Evolutionary conservation across 306 rosid species (phyloP).

Genomic region (Fragaria nilgerrensis): DNA sequence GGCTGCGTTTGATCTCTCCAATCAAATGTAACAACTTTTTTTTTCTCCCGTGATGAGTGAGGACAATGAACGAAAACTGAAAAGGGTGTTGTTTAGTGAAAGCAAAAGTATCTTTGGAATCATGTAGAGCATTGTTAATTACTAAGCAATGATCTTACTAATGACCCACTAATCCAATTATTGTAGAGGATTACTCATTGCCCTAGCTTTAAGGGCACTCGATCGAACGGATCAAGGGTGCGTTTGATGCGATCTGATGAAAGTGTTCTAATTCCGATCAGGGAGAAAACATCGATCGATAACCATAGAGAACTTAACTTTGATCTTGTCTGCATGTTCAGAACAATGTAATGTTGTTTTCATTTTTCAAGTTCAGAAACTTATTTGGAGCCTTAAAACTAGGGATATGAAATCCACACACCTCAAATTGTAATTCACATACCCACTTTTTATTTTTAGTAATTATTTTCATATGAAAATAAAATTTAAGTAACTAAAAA

Average conservation of each 20-base stretch:
- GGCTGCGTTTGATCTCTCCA: background rate
- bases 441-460: no score
- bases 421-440: no score
- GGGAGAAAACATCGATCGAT: background rate
- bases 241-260: background rate
- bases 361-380: background rate
- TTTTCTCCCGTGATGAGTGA: background rate
- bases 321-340: background rate
- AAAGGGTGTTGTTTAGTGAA: background rate
- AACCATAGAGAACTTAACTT: no score
- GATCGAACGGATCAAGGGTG: background rate
- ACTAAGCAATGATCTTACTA: background rate
- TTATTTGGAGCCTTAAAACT: no score
- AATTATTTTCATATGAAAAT: no score
- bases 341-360: background rate
- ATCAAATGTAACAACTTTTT: background rate
- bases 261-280: no score
- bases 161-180: conserved; percentile 2
- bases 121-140: conserved; percentile 1
- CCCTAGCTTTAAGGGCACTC: background rate
- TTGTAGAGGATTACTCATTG: background rate
- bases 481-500: no score
- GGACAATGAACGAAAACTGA: background rate
- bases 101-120: background rate
- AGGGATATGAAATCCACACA: no score